These are phyloP conservation scores for Fusarium veterinarium DNA, from an alignment of 2,329 filamentous ascomycete genomes.

Conservation along the genomic window DNA sequence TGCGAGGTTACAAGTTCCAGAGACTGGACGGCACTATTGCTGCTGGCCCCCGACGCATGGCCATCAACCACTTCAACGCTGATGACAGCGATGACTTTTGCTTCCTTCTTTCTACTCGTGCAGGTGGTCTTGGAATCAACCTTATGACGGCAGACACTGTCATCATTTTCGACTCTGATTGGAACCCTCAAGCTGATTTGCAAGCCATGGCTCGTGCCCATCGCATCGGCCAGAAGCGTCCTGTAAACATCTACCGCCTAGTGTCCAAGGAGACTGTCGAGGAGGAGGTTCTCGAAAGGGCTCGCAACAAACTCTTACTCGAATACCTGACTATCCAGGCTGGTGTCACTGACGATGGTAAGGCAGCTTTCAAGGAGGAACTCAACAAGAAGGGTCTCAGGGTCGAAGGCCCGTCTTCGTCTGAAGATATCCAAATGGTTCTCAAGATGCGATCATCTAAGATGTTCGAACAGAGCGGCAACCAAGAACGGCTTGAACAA, in stretches of 20 bases:
- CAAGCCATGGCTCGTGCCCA: constrained; percentile 99
- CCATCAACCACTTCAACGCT: constrained; percentile 99
- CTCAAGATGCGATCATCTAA: constrained; percentile 98
- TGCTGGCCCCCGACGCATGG: constrained; percentile 86
- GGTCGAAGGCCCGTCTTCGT: constrained; percentile 85
- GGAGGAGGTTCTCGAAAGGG: constrained; percentile 95
- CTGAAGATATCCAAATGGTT: constrained; percentile 95
- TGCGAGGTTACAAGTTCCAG: constrained; percentile 95
- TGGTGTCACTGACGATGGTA: constrained; percentile 94
- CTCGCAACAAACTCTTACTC: constrained; percentile 95
- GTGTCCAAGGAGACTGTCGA: constrained; percentile 99
- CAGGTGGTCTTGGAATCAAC: constrained; percentile 98
- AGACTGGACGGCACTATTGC: constrained; percentile 95
- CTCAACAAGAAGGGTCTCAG: constrained; percentile 80
- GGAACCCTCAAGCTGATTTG: constrained; percentile 98
- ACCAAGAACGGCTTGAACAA: constrained; percentile 96
- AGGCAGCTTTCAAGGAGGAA: constrained; percentile 79
- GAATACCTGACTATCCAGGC: constrained; percentile 98
- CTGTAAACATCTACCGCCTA: constrained; percentile 94
- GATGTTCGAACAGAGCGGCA: constrained; percentile 98
- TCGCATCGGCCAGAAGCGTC: constrained; percentile 95
- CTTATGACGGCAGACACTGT: constrained; percentile 99
- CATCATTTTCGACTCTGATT: constrained; percentile 97
- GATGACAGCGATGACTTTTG: constrained; percentile 95
- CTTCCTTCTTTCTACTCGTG: constrained; percentile 93